Percentiles rank a stretch among this genome's conserved stretches.
Evolutionary conservation across 2,329 filamentous ascomycete genomes (phyloP).

Genomic region (Colletotrichum endophyticum): DNA sequence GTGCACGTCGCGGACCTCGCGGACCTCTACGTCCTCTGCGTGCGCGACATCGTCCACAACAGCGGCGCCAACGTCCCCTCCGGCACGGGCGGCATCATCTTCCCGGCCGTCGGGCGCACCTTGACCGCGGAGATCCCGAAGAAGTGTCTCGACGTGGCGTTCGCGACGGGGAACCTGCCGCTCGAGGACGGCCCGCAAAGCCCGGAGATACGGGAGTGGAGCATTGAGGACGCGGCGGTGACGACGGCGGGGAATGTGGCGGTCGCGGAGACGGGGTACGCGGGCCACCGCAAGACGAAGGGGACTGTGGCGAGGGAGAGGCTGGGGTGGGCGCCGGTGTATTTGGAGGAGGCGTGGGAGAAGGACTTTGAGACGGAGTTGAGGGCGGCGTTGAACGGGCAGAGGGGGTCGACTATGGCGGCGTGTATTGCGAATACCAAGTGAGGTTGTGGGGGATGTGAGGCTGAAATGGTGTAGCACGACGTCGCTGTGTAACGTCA

Average conservation of each 20-base stretch:
- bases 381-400: background rate
- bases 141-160: constrained; percentile 16
- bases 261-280: constrained; percentile 17
- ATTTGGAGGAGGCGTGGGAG: background rate
- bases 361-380: constrained; percentile 10
- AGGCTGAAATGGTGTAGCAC: background rate
- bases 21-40: constrained; percentile 20
- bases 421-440: constrained; percentile 7
- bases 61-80: background rate
- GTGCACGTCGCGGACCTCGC: constrained; percentile 24
- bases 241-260: constrained; percentile 8
- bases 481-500: background rate
- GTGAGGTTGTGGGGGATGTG: background rate
- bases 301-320: background rate
- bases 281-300: background rate
- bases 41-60: constrained; percentile 8
- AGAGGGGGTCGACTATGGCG: background rate
- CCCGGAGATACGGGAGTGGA: constrained; percentile 4
- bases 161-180: constrained; percentile 18
- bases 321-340: background rate
- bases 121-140: constrained; percentile 4
- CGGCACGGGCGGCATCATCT: constrained; percentile 1
- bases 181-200: background rate
- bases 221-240: constrained; percentile 11
- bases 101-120: constrained; percentile 3